Conservation (phyloP, 2,329 filamentous ascomycete species). For the Arachnomyces sp. region DNA sequence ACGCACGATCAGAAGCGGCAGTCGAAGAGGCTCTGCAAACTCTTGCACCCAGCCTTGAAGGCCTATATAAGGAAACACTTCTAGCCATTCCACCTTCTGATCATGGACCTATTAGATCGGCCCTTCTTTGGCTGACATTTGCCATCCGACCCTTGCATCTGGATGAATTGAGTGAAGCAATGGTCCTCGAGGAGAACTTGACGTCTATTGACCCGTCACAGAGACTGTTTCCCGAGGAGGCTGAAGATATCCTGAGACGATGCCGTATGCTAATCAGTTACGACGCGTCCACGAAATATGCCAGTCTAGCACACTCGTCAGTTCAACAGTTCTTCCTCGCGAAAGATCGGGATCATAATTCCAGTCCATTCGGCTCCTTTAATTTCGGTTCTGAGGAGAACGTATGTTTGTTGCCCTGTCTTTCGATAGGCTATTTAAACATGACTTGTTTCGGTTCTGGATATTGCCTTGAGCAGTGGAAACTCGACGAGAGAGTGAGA, state of each 20-base stretch:
- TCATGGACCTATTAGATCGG: not conserved
- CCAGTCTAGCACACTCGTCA: not conserved
- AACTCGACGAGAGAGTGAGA: not conserved
- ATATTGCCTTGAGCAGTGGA: not conserved
- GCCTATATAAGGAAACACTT: not conserved
- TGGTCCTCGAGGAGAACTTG: not conserved
- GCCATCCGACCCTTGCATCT: constrained; percentile 1
- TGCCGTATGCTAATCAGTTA: not conserved
- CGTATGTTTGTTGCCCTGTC: not conserved
- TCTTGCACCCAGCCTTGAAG: not conserved
- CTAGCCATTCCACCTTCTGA: not conserved
- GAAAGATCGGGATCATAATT: not conserved
- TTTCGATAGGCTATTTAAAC: constrained; percentile 1
- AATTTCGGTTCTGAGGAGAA: not conserved
- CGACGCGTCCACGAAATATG: not conserved
- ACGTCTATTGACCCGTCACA: not conserved
- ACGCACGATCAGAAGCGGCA: not conserved
- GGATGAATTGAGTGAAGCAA: not conserved
- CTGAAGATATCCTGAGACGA: constrained; percentile 1
- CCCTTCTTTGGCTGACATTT: constrained; percentile 1
- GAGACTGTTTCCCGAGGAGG: not conserved
- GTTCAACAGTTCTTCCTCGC: not conserved
- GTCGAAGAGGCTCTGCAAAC: constrained; percentile 1
- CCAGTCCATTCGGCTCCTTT: not conserved
- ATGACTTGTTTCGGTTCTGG: not conserved